A percentile compares a stretch with the other conserved stretches of the same genome.
Evolutionary conservation across 805 yeast genomes (phyloP).

Genomic region (Saturnispora silvae): DNA sequence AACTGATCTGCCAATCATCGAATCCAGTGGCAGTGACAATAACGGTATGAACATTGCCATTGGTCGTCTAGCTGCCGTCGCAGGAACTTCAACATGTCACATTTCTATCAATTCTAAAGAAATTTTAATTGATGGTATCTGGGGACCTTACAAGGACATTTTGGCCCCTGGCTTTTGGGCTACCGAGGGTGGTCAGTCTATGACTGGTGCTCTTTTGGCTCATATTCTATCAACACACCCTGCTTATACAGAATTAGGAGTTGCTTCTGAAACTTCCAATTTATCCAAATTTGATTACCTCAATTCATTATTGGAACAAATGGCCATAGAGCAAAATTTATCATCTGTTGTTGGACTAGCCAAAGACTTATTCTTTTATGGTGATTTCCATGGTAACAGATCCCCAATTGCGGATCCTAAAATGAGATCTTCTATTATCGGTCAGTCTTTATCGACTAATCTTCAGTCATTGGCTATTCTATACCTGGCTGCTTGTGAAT

Average conservation of each 20-base stretch:
- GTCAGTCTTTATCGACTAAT: conserved; percentile 84
- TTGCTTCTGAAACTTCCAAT: conserved; percentile 55
- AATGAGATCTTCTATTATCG: conserved; percentile 88
- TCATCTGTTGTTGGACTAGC: conserved; percentile 75
- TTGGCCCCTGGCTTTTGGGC: conserved; percentile 87
- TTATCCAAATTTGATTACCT: conserved; percentile 74
- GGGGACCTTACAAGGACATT: conserved; percentile 97
- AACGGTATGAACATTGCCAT: conserved; percentile 50
- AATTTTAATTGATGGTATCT: conserved; percentile 88
- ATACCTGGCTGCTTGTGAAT: conserved; percentile 91
- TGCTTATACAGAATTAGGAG: conserved; percentile 63
- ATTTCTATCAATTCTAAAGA: conserved; percentile 77
- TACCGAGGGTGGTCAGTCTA: conserved; percentile 98
- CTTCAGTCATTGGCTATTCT: conserved; percentile 75
- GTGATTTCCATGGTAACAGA: conserved; percentile 93
- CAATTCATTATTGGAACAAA: conserved; percentile 60
- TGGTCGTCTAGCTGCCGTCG: conserved; percentile 93
- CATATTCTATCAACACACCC: conserved; percentile 86
- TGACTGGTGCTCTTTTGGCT: conserved; percentile 90
- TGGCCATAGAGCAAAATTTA: conserved; percentile 44
- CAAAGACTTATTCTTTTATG: conserved; percentile 81
- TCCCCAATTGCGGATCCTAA: conserved; percentile 94
- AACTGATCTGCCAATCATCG: conserved; percentile 47
- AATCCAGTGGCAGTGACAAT: conserved; percentile 39
- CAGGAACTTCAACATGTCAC: conserved; percentile 97